These are phyloP conservation scores for Asterella californica DNA, from an alignment of 225 moss, liverwort and hornwort genomes.

Conservation along the genomic window DNA sequence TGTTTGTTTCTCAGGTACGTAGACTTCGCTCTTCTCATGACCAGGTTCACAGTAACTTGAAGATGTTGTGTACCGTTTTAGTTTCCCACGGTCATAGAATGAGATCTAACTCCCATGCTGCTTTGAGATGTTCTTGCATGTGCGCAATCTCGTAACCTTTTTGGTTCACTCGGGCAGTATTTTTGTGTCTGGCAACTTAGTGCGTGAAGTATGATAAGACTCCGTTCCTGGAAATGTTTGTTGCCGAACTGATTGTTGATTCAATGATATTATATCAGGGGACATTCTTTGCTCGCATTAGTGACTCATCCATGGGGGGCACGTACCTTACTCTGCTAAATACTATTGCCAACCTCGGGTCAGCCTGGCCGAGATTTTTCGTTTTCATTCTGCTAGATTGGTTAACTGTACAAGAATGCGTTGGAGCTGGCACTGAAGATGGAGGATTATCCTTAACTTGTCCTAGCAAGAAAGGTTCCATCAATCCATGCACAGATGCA, in stretches of 20 bases:
- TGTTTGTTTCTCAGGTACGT: slow-evolving; percentile 47
- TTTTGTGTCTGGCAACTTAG: neutral
- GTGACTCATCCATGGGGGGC: slow-evolving; percentile 51
- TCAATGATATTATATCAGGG: slow-evolving; percentile 24
- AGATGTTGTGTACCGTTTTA: neutral
- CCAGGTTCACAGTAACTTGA: neutral
- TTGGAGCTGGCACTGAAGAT: slow-evolving; percentile 22
- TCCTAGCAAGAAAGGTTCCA: slow-evolving; percentile 20
- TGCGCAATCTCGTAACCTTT: neutral
- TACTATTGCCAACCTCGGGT: slow-evolving; percentile 47
- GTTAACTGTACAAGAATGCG: slow-evolving; percentile 39
- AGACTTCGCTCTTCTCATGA: neutral
- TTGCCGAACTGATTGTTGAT: neutral
- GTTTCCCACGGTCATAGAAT: too few relatives aligned
- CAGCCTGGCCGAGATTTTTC: slow-evolving; percentile 48
- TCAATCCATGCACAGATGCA: slow-evolving; percentile 31
- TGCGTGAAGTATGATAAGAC: neutral
- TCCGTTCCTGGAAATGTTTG: neutral
- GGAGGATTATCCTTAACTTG: slow-evolving; percentile 31
- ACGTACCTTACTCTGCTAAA: slow-evolving; percentile 45
- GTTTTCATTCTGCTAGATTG: slow-evolving; percentile 43
- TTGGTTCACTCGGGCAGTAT: neutral
- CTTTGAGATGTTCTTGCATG: neutral
- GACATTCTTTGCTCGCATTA: slow-evolving; percentile 47
- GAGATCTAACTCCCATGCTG: neutral